Evolutionary conservation across 2,329 filamentous ascomycete species (phyloP).

Genomic region (Periglandula ipomoeae): DNA sequence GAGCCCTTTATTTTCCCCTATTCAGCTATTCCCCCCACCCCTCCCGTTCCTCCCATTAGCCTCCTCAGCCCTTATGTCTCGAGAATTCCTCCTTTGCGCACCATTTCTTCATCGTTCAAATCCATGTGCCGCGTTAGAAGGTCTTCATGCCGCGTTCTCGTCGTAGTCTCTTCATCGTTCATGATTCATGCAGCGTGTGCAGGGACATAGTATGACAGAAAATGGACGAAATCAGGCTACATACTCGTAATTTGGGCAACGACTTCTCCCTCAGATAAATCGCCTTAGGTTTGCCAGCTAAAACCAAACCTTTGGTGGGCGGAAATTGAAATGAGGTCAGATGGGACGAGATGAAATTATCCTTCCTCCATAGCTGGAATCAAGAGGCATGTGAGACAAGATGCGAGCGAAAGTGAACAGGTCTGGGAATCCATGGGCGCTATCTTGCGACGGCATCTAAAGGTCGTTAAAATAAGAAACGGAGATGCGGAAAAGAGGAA

Average conservation of each 20-base stretch:
- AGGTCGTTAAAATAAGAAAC: conserved; percentile 16
- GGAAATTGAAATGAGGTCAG: too few relatives aligned
- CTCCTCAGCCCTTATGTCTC: not conserved
- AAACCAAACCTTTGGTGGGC: too few relatives aligned
- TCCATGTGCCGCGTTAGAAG: not conserved
- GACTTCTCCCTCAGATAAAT: too few relatives aligned
- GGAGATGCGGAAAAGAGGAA: not conserved
- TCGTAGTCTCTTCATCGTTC: not conserved
- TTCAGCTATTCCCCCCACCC: not conserved
- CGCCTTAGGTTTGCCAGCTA: too few relatives aligned
- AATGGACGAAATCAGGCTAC: not conserved
- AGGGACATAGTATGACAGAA: not conserved
- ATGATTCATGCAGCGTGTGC: conserved; percentile 4
- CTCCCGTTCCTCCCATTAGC: not conserved
- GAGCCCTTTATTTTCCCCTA: too few relatives aligned
- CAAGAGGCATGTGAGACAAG: too few relatives aligned
- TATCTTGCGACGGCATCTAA: conserved; percentile 24
- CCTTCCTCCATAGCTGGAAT: too few relatives aligned
- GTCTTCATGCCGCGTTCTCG: conserved; percentile 1
- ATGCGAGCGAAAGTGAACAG: conserved; percentile 6
- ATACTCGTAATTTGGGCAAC: not conserved
- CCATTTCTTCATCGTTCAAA: not conserved
- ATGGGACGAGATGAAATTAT: not conserved
- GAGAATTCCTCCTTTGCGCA: not conserved
- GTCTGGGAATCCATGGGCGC: conserved; percentile 14